Conservation (phyloP, 2,329 filamentous ascomycete species). For the Aureobasidium vineae region DNA sequence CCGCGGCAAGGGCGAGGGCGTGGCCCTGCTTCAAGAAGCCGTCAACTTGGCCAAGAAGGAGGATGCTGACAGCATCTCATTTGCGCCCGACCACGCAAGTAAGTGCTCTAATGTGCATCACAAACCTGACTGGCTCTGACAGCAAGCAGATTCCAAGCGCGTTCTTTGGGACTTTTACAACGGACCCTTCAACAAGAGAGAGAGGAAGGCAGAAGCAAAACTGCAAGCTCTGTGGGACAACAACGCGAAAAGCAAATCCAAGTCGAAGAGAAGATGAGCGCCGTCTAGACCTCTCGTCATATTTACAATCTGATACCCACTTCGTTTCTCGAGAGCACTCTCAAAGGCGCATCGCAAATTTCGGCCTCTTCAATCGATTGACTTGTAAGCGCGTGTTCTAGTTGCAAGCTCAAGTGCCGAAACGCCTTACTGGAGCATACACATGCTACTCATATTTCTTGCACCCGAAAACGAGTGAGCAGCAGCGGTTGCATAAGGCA, state of each 20-base stretch:
- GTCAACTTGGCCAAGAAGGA: constrained; percentile 65
- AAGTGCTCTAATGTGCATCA: constrained; percentile 38
- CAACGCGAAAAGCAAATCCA: constrained; percentile 28
- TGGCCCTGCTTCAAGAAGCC: constrained; percentile 69
- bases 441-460: background rate
- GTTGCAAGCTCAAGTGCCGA: background rate
- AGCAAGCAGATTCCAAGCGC: constrained; percentile 47
- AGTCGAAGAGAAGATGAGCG: constrained; percentile 32
- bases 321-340: background rate
- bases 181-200: constrained; percentile 57
- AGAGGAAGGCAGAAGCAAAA: constrained; percentile 53
- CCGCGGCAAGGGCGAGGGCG: constrained; percentile 69
- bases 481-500: background rate
- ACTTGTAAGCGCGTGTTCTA: background rate
- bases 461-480: background rate
- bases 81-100: constrained; percentile 77
- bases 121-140: constrained; percentile 23
- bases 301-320: background rate
- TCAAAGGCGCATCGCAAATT: background rate
- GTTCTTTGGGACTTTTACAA: constrained; percentile 65
- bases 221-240: constrained; percentile 39
- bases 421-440: background rate
- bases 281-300: background rate
- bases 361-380: background rate
- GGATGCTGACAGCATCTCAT: constrained; percentile 68